Conservation (phyloP, 257 asterid species). For the Gynochthodes officinalis region DNA sequence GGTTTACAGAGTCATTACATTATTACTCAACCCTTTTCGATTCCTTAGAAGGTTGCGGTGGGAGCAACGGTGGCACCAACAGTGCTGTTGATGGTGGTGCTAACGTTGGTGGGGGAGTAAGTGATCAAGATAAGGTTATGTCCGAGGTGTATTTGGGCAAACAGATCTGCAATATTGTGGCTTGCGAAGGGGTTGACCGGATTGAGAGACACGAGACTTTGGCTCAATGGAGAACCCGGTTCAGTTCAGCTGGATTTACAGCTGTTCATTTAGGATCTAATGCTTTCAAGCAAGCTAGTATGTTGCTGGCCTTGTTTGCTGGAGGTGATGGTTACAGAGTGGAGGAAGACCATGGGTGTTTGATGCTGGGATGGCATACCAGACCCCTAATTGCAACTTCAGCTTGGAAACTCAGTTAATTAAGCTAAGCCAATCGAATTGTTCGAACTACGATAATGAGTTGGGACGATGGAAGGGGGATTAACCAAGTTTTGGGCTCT, state of each 20-base stretch:
- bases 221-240: slow-evolving; percentile 64
- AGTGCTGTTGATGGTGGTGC: slow-evolving; percentile 44
- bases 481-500: slow-evolving; percentile 18
- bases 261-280: slow-evolving; percentile 80
- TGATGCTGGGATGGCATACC: slow-evolving; percentile 95
- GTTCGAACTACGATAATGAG: no score
- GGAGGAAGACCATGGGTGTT: slow-evolving; percentile 76
- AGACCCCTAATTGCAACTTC: slow-evolving; percentile 86
- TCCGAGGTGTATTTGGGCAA: slow-evolving; percentile 79
- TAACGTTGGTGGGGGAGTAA: slow-evolving; percentile 31
- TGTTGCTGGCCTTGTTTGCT: slow-evolving; percentile 67
- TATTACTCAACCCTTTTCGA: slow-evolving; percentile 90
- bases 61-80: slow-evolving; percentile 10
- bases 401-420: slow-evolving; percentile 66
- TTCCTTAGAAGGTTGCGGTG: slow-evolving; percentile 61
- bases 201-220: slow-evolving; percentile 88
- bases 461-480: not conserved
- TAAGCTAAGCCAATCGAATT: slow-evolving; percentile 8
- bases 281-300: slow-evolving; percentile 80
- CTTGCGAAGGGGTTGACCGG: slow-evolving; percentile 81
- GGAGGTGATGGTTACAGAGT: slow-evolving; percentile 90
- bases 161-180: slow-evolving; percentile 91
- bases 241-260: slow-evolving; percentile 46
- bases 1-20: slow-evolving; percentile 75
- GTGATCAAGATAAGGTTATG: slow-evolving; percentile 74